A percentile compares a stretch with the other conserved stretches of the same genome.
These are phyloP conservation scores for bread wheat (Triticum aestivum) DNA, from an alignment of 176 grass and related monocot species.

Conservation along the genomic window IWGSC_CS_RefSeq_v2.1 NC_057809.1:552468217-552468716, in stretches of 20 bases:
- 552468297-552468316: conserved; percentile 41
- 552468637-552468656: not conserved
- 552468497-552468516: conserved; percentile 36
- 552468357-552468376: conserved; percentile 65
- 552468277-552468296: not conserved
- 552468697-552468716: not conserved
- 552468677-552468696: not conserved
- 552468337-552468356: conserved; percentile 75
- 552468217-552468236: conserved; percentile 63
- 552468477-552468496: conserved; percentile 17
- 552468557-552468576: not conserved
- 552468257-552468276: conserved; percentile 39
- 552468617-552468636: not conserved
- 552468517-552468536: conserved; percentile 29
- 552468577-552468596: conserved; percentile 9
- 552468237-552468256: conserved; percentile 39
- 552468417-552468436: conserved; percentile 41
- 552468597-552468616: conserved; percentile 40
- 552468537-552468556: not conserved
- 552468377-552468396: conserved; percentile 35
- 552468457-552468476: conserved; percentile 31
- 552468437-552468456: conserved; percentile 44
- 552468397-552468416: not conserved
- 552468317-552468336: conserved; percentile 64
- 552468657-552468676: not conserved